Evolutionary conservation across 1,139 yeast genomes (phyloP).

Genomic region (Keqinozyma sinolaborantium): DNA sequence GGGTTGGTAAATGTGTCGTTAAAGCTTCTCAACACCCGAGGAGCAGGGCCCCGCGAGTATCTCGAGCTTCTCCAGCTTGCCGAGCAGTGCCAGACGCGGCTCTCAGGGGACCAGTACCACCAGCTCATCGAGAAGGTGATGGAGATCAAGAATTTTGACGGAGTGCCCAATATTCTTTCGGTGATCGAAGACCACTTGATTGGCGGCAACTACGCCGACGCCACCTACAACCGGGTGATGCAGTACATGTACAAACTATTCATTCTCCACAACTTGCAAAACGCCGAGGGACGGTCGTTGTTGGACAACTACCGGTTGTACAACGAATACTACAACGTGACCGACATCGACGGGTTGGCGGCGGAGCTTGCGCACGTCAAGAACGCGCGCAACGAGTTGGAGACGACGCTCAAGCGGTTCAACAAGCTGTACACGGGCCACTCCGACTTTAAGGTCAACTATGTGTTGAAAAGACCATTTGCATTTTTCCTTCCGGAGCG

Average conservation of each 20-base stretch:
- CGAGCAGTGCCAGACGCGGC: slow-evolving; percentile 8
- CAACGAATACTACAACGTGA: slow-evolving; percentile 26
- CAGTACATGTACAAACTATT: slow-evolving; percentile 24
- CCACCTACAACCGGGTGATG: slow-evolving; percentile 15
- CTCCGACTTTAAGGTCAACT: slow-evolving; percentile 4
- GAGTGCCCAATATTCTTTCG: slow-evolving; percentile 16
- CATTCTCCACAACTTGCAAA: slow-evolving; percentile 5
- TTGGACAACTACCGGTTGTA: slow-evolving; percentile 18
- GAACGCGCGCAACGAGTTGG: slow-evolving; percentile 3
- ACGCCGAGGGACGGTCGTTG: slow-evolving; percentile 5
- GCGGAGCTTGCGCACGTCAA: slow-evolving; percentile 3
- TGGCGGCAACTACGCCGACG: slow-evolving; percentile 29
- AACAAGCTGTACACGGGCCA: slow-evolving; percentile 4
- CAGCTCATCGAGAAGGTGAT: slow-evolving; percentile 13
- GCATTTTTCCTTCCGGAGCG: slow-evolving; percentile 11
- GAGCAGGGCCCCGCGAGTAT: slow-evolving; percentile 8
- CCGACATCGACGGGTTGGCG: slow-evolving; percentile 7
- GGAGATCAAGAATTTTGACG: slow-evolving; percentile 7
- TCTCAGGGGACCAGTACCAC: slow-evolving; percentile 19
- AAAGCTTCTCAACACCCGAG: slow-evolving; percentile 7
- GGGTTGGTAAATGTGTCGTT: slow-evolving; percentile 16
- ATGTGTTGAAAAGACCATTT: slow-evolving; percentile 8
- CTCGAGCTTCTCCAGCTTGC: slow-evolving; percentile 8
- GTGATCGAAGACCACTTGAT: slow-evolving; percentile 25
- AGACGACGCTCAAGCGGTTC: slow-evolving; percentile 1